These are phyloP conservation scores for Mrakiaceae sp. DNA, from an alignment of 1,284 basidiomycete genomes.

Conservation along the genomic window DNA sequence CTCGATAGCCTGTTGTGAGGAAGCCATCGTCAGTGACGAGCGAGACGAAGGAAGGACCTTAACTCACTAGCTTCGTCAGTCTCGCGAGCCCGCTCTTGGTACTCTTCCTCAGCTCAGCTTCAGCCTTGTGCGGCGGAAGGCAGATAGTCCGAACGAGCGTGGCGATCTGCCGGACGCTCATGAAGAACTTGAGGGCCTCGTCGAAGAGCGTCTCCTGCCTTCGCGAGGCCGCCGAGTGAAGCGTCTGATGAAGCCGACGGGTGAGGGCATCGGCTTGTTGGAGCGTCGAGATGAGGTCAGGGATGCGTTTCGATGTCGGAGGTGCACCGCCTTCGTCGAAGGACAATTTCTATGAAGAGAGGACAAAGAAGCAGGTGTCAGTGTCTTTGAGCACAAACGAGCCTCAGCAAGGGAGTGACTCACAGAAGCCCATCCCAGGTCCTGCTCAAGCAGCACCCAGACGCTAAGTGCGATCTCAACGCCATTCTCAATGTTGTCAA, in stretches of 20 bases:
- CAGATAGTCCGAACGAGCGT: conserved; percentile 35
- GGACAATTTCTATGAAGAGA: background rate
- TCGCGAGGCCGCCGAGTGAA: conserved; percentile 16
- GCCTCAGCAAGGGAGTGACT: conserved; percentile 6
- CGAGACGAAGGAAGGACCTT: background rate
- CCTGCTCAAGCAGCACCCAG: conserved; percentile 38
- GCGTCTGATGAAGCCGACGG: conserved; percentile 25
- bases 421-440: conserved; percentile 28
- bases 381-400: conserved; percentile 1
- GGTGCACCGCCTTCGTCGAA: conserved; percentile 4
- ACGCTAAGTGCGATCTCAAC: conserved; percentile 37
- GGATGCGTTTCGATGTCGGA: conserved; percentile 18
- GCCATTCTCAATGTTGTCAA: conserved; percentile 38
- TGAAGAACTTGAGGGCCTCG: conserved; percentile 31
- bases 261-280: conserved; percentile 31
- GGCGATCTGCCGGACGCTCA: conserved; percentile 37
- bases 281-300: conserved; percentile 30
- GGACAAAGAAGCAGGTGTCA: background rate
- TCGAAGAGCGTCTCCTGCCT: conserved; percentile 26
- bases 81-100: conserved; percentile 14
- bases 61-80: conserved; percentile 9
- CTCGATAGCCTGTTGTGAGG: background rate
- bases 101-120: conserved; percentile 20
- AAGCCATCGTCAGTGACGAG: background rate
- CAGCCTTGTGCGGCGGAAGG: conserved; percentile 22